A percentile compares a stretch with the other conserved stretches of the same genome.
These are phyloP conservation scores for Phycomyces blakesleeanus DNA, from an alignment of 192 early-diverging fungal genomes.

Conservation along the genomic window DNA sequence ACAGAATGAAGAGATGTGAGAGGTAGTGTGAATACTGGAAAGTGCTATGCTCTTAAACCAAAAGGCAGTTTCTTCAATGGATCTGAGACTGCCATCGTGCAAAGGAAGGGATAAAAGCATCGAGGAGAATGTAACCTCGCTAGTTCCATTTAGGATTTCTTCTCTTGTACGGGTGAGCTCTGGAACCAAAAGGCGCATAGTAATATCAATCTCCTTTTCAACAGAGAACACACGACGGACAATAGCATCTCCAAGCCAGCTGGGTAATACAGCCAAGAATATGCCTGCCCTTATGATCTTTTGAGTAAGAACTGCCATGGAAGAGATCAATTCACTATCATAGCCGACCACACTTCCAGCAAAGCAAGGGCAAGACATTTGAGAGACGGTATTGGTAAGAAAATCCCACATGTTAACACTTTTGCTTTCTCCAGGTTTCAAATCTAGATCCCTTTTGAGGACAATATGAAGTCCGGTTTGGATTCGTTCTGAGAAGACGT, in stretches of 20 bases:
- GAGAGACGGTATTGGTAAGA: neutral
- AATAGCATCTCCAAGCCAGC: conserved; percentile 7
- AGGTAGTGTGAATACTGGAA: conserved; percentile 31
- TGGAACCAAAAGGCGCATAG: conserved; percentile 18
- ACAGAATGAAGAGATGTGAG: conserved; percentile 8
- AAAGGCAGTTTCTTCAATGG: conserved; percentile 19
- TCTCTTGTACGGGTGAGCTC: neutral
- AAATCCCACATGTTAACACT: neutral
- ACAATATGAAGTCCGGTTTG: conserved; percentile 2
- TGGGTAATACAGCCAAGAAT: conserved; percentile 5
- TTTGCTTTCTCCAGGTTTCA: conserved; percentile 2
- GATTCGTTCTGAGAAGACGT: conserved; percentile 21
- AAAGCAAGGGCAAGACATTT: conserved; percentile 16
- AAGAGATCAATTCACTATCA: conserved; percentile 5
- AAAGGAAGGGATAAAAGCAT: conserved; percentile 14
- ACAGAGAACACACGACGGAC: conserved; percentile 10
- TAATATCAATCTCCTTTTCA: conserved; percentile 16
- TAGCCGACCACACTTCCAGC: conserved; percentile 17
- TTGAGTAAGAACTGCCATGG: conserved; percentile 23
- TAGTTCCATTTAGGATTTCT: neutral
- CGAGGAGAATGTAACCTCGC: conserved; percentile 2
- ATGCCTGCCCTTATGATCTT: conserved; percentile 15
- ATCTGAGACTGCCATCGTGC: conserved; percentile 4
- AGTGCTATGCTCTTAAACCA: conserved; percentile 18
- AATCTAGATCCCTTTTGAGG: conserved; percentile 1